Percentiles rank a stretch among this genome's conserved stretches.
phyloP scores from a whole-genome alignment of 1,284 basidiomycete species.

The Ceratobasidium sp. region DNA sequence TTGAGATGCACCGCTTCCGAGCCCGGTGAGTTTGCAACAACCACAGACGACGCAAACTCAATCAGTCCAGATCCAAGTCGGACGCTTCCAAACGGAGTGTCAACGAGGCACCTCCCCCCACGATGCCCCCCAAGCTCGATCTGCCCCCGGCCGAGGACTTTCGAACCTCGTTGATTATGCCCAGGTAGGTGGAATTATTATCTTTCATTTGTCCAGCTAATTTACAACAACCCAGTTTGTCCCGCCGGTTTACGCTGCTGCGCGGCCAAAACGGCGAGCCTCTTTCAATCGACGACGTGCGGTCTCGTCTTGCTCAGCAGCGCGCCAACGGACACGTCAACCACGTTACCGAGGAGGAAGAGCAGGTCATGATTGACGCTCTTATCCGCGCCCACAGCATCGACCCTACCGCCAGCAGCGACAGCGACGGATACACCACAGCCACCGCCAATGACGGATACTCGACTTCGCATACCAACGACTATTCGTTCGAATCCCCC shows the following conservation, averaged over 20 bases:
- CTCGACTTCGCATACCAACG: conserved; percentile 20
- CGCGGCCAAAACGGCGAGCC: conserved; percentile 69
- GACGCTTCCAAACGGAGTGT: conserved; percentile 26
- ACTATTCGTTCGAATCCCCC: conserved; percentile 20
- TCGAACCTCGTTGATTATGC: conserved; percentile 79
- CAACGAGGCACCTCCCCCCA: conserved; percentile 41
- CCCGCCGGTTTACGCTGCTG: conserved; percentile 78
- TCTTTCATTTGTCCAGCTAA: conserved; percentile 40
- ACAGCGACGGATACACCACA: conserved; percentile 19
- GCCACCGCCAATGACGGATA: conserved; percentile 25
- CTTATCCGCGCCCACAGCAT: conserved; percentile 48
- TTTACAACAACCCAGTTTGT: conserved; percentile 63
- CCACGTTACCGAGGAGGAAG: conserved; percentile 77
- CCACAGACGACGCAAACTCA: background rate
- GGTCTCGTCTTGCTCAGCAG: conserved; percentile 72
- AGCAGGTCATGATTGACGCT: conserved; percentile 79
- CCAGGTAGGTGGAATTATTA: conserved; percentile 64
- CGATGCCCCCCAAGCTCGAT: conserved; percentile 48
- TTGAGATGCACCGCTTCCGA: conserved; percentile 34
- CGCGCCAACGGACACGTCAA: conserved; percentile 68
- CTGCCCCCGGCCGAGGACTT: conserved; percentile 68
- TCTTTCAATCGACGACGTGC: conserved; percentile 66
- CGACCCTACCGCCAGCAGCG: conserved; percentile 22
- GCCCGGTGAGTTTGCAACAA: conserved; percentile 23
- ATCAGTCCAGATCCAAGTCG: conserved; percentile 14